phyloP scores from a whole-genome alignment of 2,329 filamentous ascomycete genomes.

The Claviceps sorghi region DNA sequence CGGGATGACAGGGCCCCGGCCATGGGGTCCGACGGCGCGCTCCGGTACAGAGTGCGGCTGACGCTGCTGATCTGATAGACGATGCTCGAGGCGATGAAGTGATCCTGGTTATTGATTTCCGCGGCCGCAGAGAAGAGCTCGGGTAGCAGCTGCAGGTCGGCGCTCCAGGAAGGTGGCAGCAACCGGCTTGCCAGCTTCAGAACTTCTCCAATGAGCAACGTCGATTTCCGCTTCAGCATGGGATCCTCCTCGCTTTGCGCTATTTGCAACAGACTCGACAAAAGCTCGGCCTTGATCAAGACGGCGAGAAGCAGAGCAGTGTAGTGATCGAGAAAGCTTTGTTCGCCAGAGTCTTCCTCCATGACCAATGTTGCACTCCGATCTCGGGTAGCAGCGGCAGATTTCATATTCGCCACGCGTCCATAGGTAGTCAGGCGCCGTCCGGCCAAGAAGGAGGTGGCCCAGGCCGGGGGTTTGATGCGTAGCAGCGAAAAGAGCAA shows the following conservation, averaged over 20 bases:
- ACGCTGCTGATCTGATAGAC: constrained; percentile 98
- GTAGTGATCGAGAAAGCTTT: constrained; percentile 88
- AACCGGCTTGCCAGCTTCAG: constrained; percentile 78
- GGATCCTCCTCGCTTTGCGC: constrained; percentile 54
- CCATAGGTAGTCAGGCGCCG: constrained; percentile 89
- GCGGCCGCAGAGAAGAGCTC: constrained; percentile 68
- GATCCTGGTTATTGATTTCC: constrained; percentile 53
- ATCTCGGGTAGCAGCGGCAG: constrained; percentile 34
- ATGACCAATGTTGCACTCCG: constrained; percentile 36
- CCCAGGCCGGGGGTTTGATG: constrained; percentile 87
- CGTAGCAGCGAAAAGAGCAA: constrained; percentile 66
- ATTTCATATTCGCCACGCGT: constrained; percentile 73
- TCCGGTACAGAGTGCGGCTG: constrained; percentile 79
- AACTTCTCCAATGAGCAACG: constrained; percentile 78
- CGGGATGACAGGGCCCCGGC: constrained; percentile 26
- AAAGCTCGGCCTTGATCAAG: constrained; percentile 66
- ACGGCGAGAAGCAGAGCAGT: constrained; percentile 76
- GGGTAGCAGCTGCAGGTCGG: constrained; percentile 73
- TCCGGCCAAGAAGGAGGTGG: constrained; percentile 85
- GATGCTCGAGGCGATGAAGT: constrained; percentile 72
- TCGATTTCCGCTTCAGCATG: constrained; percentile 72
- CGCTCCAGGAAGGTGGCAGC: constrained; percentile 68
- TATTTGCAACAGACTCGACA: constrained; percentile 46
- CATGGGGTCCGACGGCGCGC: constrained; percentile 36
- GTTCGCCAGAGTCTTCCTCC: constrained; percentile 54